These are phyloP conservation scores for carrot (Daucus carota) DNA, from an alignment of 129 eudicot species.

Conservation along the genomic window DNA sequence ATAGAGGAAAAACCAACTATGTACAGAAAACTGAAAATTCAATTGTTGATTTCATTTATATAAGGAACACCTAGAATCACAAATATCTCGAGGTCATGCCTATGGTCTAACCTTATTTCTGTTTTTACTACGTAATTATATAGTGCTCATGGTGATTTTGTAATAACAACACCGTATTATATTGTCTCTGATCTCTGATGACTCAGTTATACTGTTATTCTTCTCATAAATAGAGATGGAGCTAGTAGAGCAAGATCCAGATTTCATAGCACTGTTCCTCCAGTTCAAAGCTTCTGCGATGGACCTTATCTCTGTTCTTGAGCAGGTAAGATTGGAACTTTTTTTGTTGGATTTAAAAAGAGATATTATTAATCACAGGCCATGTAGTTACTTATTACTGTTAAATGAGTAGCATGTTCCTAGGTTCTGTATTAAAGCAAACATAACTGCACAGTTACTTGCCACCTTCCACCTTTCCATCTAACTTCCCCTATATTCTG, in stretches of 20 bases:
- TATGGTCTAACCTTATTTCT: background rate
- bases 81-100: too few species aligned
- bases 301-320: slow-evolving; percentile 95
- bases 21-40: background rate
- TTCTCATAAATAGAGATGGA: slow-evolving; percentile 69
- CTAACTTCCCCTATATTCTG: too few species aligned
- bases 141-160: slow-evolving; percentile 9
- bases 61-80: too few species aligned
- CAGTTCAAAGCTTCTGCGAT: slow-evolving; percentile 89
- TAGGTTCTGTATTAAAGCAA: background rate
- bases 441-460: background rate
- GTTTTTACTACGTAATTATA: background rate
- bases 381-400: background rate
- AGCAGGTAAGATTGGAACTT: slow-evolving; percentile 62
- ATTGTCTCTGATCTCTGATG: too few species aligned
- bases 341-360: background rate
- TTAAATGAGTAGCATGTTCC: background rate
- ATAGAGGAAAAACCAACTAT: background rate
- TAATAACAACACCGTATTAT: background rate
- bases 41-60: too few species aligned
- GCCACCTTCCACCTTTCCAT: too few species aligned
- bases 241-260: slow-evolving; percentile 93
- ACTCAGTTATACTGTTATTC: slow-evolving; percentile 25
- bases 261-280: slow-evolving; percentile 69
- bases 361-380: background rate